Base-by-base conservation (phyloP, 2,329 filamentous ascomycete species). In the Botrytis paeoniae region DNA sequence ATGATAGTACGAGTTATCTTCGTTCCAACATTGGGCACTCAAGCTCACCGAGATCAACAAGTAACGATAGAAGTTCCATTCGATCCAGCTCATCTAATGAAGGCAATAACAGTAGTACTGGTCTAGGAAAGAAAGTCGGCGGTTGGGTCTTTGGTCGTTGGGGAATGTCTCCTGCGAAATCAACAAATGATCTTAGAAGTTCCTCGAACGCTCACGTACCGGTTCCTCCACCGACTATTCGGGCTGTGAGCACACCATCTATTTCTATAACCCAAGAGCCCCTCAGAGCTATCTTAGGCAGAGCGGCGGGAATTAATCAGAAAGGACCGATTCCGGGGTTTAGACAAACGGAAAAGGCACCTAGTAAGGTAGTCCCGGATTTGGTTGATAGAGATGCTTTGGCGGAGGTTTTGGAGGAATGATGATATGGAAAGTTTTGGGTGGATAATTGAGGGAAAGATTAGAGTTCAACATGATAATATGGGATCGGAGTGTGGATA, bases 291-390 rank as follows among this genome's bases (percentile, higher is more conserved):
- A 57, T 82, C 18, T 70, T 83, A 48, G 84, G 84, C 61, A 85
- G 93, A 61, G 82, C 87, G 7, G 88, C 92, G 1, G 93, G 93
- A 0, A 93, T 96, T 79, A 96, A 96, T 78, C 93, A 95, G 80
- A 86, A 88, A 1, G 93, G 93, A 0, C 86, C 89, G 0, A 91
- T 96, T 61, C 89, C 92, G 0, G 93, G 93, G 0, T 92, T 95
- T 76, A 69, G 89, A 39, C 85, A 88, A 72, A 61, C 57, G 2
- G 78, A 78, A n/a, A 78, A 74, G 51, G 77, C 78, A 39, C 80
- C 80, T 10, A 79, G 78, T 62, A 76, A 77, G 59, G 80, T 81
- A 6, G 75, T 68, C n/a, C 74, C 79, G 3, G 75, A 74, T 61
- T 64, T 69, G 3, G 77, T 81, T 4, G 79, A 81, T 73, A 75